Conservation (phyloP, 2,329 filamentous ascomycete species). For the Calycina herbarum region DNA sequence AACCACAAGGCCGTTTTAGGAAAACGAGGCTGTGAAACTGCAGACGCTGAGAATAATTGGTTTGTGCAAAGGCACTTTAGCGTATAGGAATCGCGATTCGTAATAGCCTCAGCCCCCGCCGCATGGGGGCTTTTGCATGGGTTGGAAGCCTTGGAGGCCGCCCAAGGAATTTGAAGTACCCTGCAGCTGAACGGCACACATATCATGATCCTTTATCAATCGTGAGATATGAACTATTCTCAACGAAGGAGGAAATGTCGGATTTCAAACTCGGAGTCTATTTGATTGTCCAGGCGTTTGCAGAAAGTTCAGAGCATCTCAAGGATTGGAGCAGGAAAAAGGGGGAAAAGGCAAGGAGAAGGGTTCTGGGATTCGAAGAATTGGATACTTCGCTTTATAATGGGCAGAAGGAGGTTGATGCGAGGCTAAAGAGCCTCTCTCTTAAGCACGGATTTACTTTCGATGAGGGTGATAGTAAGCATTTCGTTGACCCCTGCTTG, state of each 20-base stretch:
- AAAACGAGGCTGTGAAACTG: background rate
- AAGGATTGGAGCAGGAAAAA: slow-evolving; percentile 19
- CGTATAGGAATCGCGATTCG: background rate
- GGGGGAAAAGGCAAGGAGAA: slow-evolving; percentile 16
- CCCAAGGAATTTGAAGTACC: background rate
- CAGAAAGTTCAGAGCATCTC: slow-evolving; percentile 17
- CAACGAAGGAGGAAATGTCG: slow-evolving; percentile 13
- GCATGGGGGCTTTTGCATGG: slow-evolving; percentile 3
- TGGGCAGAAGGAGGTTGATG: slow-evolving; percentile 16
- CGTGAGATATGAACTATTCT: background rate
- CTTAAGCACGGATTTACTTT: slow-evolving; percentile 20
- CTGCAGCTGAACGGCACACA: background rate
- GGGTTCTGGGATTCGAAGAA: slow-evolving; percentile 23
- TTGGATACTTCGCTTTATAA: slow-evolving; percentile 16
- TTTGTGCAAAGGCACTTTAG: slow-evolving; percentile 2
- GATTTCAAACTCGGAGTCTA: slow-evolving; percentile 15
- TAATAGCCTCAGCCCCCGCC: slow-evolving; percentile 3
- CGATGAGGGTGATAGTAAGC: slow-evolving; percentile 22
- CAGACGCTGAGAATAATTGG: slow-evolving; percentile 4
- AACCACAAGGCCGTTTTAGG: background rate
- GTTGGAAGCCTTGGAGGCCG: background rate
- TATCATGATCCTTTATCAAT: background rate
- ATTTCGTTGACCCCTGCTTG: background rate
- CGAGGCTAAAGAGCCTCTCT: slow-evolving; percentile 12
- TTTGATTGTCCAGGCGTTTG: slow-evolving; percentile 20